These are phyloP conservation scores for Mucor saturninus DNA, from an alignment of 371 early-diverging fungal species.

Conservation along the genomic window DNA sequence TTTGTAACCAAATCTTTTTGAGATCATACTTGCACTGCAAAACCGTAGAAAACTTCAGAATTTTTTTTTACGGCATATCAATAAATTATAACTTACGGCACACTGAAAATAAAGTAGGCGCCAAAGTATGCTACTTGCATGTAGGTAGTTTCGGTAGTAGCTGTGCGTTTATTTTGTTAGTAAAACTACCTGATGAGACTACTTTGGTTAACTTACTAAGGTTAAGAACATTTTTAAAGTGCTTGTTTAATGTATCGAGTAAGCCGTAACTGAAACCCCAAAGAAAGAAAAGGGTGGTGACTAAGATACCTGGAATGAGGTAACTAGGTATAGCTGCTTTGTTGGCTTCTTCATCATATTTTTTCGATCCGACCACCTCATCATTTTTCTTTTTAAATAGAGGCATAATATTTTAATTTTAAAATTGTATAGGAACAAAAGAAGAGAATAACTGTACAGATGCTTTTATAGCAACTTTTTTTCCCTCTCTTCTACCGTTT, in stretches of 20 bases:
- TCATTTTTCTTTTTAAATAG: no score
- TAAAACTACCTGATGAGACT: background rate
- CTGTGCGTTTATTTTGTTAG: conserved; percentile 13
- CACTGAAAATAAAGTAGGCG: conserved; percentile 52
- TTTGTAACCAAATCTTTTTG: conserved; percentile 51
- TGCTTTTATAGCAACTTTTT: no score
- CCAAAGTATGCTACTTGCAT: conserved; percentile 60
- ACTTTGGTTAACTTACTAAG: conserved; percentile 33
- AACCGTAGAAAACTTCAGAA: background rate
- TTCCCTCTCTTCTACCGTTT: no score
- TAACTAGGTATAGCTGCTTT: conserved; percentile 1
- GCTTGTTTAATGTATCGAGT: conserved; percentile 53
- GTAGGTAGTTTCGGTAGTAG: conserved; percentile 50
- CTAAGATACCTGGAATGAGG: conserved; percentile 32
- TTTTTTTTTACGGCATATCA: background rate
- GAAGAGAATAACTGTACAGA: no score
- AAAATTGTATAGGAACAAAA: no score
- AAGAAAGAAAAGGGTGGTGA: conserved; percentile 51
- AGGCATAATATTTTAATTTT: no score
- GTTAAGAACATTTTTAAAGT: conserved; percentile 45
- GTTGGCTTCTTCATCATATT: no score
- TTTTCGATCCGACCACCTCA: no score
- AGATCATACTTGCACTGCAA: conserved; percentile 46
- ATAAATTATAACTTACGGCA: conserved; percentile 40
- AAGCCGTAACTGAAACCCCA: conserved; percentile 58